These are phyloP conservation scores for Penicillium waksmanii DNA, from an alignment of 495 filamentous ascomycete genomes.

Conservation along the genomic window DNA sequence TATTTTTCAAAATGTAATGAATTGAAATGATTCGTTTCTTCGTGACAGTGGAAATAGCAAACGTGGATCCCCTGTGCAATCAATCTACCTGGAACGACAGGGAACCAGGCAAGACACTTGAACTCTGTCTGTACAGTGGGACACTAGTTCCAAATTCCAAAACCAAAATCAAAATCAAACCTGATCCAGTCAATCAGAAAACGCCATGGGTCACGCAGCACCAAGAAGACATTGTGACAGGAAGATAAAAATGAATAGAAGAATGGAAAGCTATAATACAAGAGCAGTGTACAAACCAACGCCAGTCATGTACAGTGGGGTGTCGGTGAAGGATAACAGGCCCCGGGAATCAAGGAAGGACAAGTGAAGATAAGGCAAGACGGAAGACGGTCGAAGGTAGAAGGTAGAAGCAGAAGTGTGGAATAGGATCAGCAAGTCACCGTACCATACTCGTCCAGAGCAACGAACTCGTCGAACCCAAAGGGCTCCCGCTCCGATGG, in stretches of 20 bases:
- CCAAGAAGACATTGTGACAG: background rate
- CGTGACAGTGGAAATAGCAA: conserved; percentile 4
- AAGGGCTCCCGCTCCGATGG: conserved; percentile 31
- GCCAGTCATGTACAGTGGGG: conserved; percentile 21
- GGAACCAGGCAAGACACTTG: background rate
- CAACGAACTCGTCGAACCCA: conserved; percentile 41
- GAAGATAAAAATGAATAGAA: background rate
- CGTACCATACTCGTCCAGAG: conserved; percentile 40
- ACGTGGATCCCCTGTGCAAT: conserved; percentile 1
- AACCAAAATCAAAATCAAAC: too few species aligned
- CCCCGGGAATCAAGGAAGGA: conserved; percentile 22
- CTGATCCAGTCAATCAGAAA: too few species aligned
- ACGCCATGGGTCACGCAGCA: too few species aligned
- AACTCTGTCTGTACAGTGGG: conserved; percentile 3
- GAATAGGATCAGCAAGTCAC: conserved; percentile 30
- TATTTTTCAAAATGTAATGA: background rate
- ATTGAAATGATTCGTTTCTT: conserved; percentile 1
- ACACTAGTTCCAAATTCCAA: background rate
- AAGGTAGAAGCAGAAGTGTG: conserved; percentile 10
- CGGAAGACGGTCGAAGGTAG: conserved; percentile 9
- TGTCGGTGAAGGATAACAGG: conserved; percentile 4
- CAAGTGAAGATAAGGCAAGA: conserved; percentile 12
- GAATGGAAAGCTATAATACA: conserved; percentile 27
- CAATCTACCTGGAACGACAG: conserved; percentile 3
- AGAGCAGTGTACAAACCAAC: conserved; percentile 30